phyloP scores from a whole-genome alignment of 1,139 yeast species.

The Taphrina deformans region DNA sequence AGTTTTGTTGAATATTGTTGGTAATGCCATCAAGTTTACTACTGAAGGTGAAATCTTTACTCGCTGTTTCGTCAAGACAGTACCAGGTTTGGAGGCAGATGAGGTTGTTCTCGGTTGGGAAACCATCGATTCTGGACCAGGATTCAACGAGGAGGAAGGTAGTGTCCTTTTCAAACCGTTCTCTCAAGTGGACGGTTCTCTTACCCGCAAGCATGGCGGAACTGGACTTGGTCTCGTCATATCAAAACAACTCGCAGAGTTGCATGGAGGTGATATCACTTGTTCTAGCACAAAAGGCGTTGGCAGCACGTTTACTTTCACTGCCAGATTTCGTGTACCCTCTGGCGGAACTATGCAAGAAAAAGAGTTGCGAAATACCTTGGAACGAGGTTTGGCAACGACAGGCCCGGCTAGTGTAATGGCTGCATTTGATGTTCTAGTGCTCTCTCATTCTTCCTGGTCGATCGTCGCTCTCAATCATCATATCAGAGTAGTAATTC shows the following conservation, averaged over 20 bases:
- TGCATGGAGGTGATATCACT: conserved; percentile 66
- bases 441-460: conserved; percentile 44
- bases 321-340: conserved; percentile 44
- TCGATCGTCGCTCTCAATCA: conserved; percentile 44
- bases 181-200: conserved; percentile 70
- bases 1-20: conserved; percentile 82
- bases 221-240: conserved; percentile 85
- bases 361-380: conserved; percentile 33
- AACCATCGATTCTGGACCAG: conserved; percentile 87
- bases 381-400: conserved; percentile 11
- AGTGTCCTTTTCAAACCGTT: conserved; percentile 86
- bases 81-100: conserved; percentile 20
- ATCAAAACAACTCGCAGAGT: conserved; percentile 82
- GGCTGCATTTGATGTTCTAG: conserved; percentile 39
- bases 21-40: conserved; percentile 84
- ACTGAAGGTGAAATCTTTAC: conserved; percentile 63
- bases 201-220: conserved; percentile 40
- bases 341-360: conserved; percentile 18
- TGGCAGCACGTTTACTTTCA: conserved; percentile 66
- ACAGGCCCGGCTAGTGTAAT: not conserved
- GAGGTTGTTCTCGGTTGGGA: conserved; percentile 61
- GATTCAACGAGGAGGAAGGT: conserved; percentile 59
- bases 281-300: conserved; percentile 69
- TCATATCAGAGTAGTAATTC: conserved; percentile 44
- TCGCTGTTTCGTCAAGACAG: conserved; percentile 40